Evolutionary conservation across 305 asterid genomes (phyloP), one percentile per base, ranked within the genome.

Genomic region (Solanum hybrid): DNA sequence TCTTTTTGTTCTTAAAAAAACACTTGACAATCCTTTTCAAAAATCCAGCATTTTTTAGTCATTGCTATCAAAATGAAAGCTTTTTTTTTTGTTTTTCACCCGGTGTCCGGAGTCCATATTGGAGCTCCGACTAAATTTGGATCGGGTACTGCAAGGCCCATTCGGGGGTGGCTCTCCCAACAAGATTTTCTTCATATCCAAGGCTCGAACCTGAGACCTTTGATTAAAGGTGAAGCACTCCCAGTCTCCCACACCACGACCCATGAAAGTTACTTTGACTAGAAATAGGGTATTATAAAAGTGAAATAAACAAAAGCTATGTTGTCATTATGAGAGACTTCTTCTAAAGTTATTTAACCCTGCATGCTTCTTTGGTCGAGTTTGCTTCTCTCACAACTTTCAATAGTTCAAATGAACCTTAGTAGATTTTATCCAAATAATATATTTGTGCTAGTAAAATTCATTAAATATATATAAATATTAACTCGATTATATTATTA

Each of bases 71-170:
- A 46, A 46, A 18, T 57, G 69, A 57, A 51, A 51, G n/a, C 16
- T 57, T 5, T 6, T 16, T 33, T 46, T 46, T 42, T 12, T 14
- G 20, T 5, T 57, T 57, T 0, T 6, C 10, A 6, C 0, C 1
- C 10, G 24, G 0, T 57, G 11, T 7, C 10, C 4, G 11, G 2
- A 18, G 24, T 1, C 9, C 10, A 57, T 2, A 1, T 57, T 18
- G 2, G 0, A 20, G 24, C 1, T 57, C 2, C 5, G 1, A 18
- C 1, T 18, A 57, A 18, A 57, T 57, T 0, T 4, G 5, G 0
- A 57, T 20, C 2, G 11, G 1, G 10, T 9, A 57, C 5, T 57
- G 5, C 24, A 57, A n/a, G 11, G 0, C n/a, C 5, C 2, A 20
- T 57, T 18, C 2, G 2, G 11, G n/a, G 1, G 11, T 57, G 24